phyloP scores from a whole-genome alignment of 1,284 basidiomycete genomes.

The Rhodotorula sp. region DNA sequence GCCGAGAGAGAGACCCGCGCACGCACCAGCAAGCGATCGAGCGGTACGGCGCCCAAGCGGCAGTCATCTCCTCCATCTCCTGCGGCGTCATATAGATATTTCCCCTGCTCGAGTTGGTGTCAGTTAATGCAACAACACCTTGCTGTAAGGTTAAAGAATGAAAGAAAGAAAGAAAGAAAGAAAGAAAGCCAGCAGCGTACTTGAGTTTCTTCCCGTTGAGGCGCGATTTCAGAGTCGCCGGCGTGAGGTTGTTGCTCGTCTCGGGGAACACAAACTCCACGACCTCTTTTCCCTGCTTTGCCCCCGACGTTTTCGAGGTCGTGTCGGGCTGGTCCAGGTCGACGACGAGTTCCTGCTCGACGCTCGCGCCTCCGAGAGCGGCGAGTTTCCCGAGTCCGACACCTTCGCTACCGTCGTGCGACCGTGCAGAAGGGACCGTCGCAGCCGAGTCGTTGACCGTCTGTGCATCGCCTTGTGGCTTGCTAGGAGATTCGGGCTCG shows the following conservation, averaged over 20 bases:
- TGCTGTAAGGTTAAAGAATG: not conserved
- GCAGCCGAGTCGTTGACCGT: slow-evolving; percentile 44
- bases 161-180: slow-evolving; percentile 2
- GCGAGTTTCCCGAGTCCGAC: slow-evolving; percentile 24
- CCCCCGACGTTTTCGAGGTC: slow-evolving; percentile 17
- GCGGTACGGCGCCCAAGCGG: slow-evolving; percentile 70
- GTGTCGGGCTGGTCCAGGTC: slow-evolving; percentile 31
- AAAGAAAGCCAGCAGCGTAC: slow-evolving; percentile 53
- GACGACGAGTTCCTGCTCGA: slow-evolving; percentile 18
- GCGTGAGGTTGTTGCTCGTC: slow-evolving; percentile 63
- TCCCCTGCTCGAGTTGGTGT: slow-evolving; percentile 51
- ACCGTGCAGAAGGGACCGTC: not conserved
- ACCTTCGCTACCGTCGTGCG: slow-evolving; percentile 8
- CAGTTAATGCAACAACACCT: too few species aligned
- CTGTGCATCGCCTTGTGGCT: slow-evolving; percentile 14
- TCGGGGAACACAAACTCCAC: slow-evolving; percentile 51
- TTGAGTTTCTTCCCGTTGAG: slow-evolving; percentile 77
- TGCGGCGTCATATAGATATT: slow-evolving; percentile 72
- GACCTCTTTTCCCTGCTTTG: too few species aligned
- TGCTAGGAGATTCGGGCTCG: slow-evolving; percentile 39
- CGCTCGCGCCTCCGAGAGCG: slow-evolving; percentile 6
- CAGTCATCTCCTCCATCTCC: slow-evolving; percentile 78
- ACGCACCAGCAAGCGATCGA: slow-evolving; percentile 40
- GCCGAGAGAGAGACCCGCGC: too few species aligned
- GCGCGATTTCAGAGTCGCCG: slow-evolving; percentile 63